Base-by-base conservation (phyloP, 805 yeast species). In the Myxozyma neotropica region DNA sequence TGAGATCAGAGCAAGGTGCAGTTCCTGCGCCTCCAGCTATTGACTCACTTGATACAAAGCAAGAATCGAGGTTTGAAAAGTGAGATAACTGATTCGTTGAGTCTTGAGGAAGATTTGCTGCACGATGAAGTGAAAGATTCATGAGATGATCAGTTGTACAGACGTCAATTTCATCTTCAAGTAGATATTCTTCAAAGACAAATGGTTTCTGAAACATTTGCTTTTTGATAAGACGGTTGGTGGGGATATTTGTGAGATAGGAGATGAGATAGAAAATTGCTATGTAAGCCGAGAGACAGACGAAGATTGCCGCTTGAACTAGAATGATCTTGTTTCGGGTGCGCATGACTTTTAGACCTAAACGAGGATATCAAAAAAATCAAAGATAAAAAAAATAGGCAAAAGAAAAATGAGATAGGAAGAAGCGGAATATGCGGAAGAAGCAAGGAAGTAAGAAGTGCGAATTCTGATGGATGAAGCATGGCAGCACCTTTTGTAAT, bases 1-100 rank as follows among this genome's bases (percentile, higher is more conserved):
- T 45, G 40, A 35, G 33, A 45, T 27, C 17, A 10, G 4, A 8
- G 27, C 61, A 58, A 13, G 57, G 57, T 3, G 61, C 33, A 19
- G 24, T 29, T 8, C 38, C 44, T 3, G 40, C 49, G 6, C 33
- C 13, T 10, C 40, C 47, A n/a, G 35, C 23, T 8, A 57, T 51
- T 1, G 27, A 43, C 12, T 51, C 48, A 27, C 45, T 29, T 12
- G 56, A 52, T 12, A 57, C 39, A 26, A 33, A 24, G 33, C 61
- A 57, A 24, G 24, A 12, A 15, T 52, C 53, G 8, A 46, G 42
- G 19, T 45, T 46, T 12, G 23, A 15, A 15, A 44, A 52, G 29
- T 52, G 29, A 10, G 31, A 49, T 15, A 52, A 43, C 17, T 31
- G 23, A 29, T 51, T 51, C 12, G 23, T 36, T 6, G 26, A 21